phyloP scores from a whole-genome alignment of 257 asterid species.

The Misopates orontium region DNA sequence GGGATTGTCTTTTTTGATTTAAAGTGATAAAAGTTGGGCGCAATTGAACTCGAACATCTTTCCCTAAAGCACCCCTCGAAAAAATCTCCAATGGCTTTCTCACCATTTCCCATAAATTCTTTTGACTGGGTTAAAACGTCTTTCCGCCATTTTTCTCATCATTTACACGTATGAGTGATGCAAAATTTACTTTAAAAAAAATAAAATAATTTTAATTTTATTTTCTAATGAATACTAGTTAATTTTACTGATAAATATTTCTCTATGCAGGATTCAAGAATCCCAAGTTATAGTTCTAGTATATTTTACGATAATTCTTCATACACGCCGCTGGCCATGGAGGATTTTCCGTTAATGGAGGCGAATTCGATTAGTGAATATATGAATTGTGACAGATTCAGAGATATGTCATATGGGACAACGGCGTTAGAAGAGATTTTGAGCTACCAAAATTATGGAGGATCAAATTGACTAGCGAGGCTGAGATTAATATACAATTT shows the following conservation, averaged over 20 bases:
- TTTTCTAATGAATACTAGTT: not conserved
- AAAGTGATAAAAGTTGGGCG: slow-evolving; percentile 40
- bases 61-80: slow-evolving; percentile 41
- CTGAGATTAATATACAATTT: not conserved
- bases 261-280: slow-evolving; percentile 37
- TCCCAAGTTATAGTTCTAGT: slow-evolving; percentile 21
- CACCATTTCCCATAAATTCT: slow-evolving; percentile 51
- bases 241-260: not conserved
- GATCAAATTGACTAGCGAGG: slow-evolving; percentile 22
- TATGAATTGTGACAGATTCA: slow-evolving; percentile 36
- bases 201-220: not conserved
- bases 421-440: slow-evolving; percentile 44
- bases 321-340: slow-evolving; percentile 39
- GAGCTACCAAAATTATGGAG: slow-evolving; percentile 34
- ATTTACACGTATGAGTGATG: slow-evolving; percentile 11
- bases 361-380: slow-evolving; percentile 27
- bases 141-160: slow-evolving; percentile 28
- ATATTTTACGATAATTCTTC: slow-evolving; percentile 28
- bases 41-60: slow-evolving; percentile 44
- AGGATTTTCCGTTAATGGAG: slow-evolving; percentile 44
- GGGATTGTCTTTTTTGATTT: slow-evolving; percentile 36
- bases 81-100: slow-evolving; percentile 40
- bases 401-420: slow-evolving; percentile 31
- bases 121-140: slow-evolving; percentile 51
- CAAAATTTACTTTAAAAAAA: no score